phyloP scores from a whole-genome alignment of 768 basidiomycete species.

The Tylopilus felleus region DNA sequence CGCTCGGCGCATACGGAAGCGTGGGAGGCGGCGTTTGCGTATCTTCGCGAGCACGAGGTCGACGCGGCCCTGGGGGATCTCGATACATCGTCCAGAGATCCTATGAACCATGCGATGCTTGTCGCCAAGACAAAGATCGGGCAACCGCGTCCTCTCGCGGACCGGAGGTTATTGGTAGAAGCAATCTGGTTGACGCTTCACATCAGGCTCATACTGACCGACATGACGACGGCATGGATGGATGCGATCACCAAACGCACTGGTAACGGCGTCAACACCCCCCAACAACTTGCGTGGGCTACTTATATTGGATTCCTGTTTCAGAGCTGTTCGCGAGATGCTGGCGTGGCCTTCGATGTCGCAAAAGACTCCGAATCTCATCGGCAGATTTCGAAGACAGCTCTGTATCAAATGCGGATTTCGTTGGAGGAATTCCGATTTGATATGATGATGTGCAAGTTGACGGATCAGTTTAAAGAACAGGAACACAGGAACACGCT shows the following conservation, averaged over 20 bases:
- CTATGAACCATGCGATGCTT: conserved; percentile 48
- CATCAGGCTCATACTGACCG: conserved; percentile 49
- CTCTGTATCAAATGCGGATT: conserved; percentile 42
- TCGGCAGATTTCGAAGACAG: conserved; percentile 48
- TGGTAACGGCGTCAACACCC: conserved; percentile 11
- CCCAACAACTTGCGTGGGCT: conserved; percentile 44
- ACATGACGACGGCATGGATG: conserved; percentile 43
- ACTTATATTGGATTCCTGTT: conserved; percentile 46
- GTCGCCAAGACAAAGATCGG: conserved; percentile 52
- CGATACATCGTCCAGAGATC: conserved; percentile 36
- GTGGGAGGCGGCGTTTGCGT: conserved; percentile 59
- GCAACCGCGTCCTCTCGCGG: conserved; percentile 54
- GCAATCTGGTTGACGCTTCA: conserved; percentile 54
- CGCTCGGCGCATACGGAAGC: conserved; percentile 56
- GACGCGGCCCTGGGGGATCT: conserved; percentile 31
- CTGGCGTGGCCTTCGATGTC: conserved; percentile 42
- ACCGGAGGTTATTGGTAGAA: conserved; percentile 58
- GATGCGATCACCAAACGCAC: conserved; percentile 28
- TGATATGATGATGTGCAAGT: conserved; percentile 35
- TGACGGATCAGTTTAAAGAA: conserved; percentile 17
- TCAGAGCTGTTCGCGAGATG: conserved; percentile 45
- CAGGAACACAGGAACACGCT: conserved; percentile 19
- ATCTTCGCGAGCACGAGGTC: conserved; percentile 48
- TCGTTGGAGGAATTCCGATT: conserved; percentile 51
- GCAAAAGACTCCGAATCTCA: conserved; percentile 48